These are phyloP conservation scores for Phaeosphaeriaceae sp. DNA, from an alignment of 2,329 filamentous ascomycete genomes.

Conservation along the genomic window DNA sequence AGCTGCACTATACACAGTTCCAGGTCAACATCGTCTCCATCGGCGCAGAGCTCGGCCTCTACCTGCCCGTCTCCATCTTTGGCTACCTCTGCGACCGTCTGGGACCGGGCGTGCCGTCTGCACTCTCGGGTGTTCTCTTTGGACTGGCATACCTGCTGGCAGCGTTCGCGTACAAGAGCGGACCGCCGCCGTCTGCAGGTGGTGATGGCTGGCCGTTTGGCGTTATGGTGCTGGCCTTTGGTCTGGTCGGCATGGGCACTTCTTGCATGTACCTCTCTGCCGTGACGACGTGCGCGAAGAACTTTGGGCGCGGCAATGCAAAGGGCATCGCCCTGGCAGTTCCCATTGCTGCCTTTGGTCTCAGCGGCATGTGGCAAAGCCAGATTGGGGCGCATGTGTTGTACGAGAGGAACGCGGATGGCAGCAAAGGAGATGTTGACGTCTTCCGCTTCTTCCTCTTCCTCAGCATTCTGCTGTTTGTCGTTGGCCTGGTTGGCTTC, in stretches of 20 bases:
- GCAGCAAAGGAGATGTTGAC: conserved; percentile 66
- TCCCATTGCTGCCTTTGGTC: conserved; percentile 89
- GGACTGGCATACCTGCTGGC: conserved; percentile 83
- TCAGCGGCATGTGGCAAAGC: conserved; percentile 96
- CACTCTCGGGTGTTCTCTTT: conserved; percentile 76
- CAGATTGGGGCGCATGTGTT: conserved; percentile 83
- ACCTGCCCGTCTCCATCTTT: conserved; percentile 87
- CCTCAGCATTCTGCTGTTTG: conserved; percentile 73
- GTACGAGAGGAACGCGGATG: conserved; percentile 71
- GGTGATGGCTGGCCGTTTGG: conserved; percentile 73
- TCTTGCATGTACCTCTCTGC: conserved; percentile 88
- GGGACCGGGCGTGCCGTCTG: conserved; percentile 77
- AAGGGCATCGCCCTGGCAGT: conserved; percentile 87
- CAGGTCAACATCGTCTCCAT: conserved; percentile 92
- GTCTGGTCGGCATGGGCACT: conserved; percentile 81
- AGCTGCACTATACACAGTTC: conserved; percentile 85
- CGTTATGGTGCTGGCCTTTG: conserved; percentile 85
- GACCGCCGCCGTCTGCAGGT: conserved; percentile 59
- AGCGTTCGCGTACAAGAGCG: conserved; percentile 74
- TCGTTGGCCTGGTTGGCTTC: conserved; percentile 74
- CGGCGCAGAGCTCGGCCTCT: conserved; percentile 84
- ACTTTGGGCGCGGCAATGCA: conserved; percentile 88
- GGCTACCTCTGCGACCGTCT: conserved; percentile 92
- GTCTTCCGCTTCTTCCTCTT: conserved; percentile 92
- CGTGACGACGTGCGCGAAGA: conserved; percentile 97